Base-by-base conservation (phyloP, 139 green algal species). In the Chlamydomonas sp. region DNA sequence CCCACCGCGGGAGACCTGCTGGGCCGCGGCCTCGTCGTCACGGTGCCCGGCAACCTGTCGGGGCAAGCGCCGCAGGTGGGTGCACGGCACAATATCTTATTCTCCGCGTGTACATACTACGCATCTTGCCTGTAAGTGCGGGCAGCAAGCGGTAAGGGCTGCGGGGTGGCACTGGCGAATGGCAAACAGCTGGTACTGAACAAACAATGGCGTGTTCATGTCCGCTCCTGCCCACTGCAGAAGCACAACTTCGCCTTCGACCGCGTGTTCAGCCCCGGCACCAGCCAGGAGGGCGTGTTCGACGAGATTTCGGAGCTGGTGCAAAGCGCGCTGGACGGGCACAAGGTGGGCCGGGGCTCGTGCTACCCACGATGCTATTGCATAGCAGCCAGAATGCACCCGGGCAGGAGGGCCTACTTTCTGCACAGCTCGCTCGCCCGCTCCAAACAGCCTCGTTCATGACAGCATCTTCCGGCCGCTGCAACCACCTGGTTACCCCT, bases 251-350 rank as follows among this genome's bases (percentile, higher is more conserved):
- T 95, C 59, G 77, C 87, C 2, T 94, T 95, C 87, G 96, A 99
- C 93, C 89, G 92, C 17, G 96, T 98, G 60, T 99, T 99, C 92
- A 91, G 82, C 17, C 92, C 95, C 0, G 80, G 93, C 15, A 88
- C 91, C 9, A 88, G 67, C 2, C 96, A 97, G 90, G 93, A 95
- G 31, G 85, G 91, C 18, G 96, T 99, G 76, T 99, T 98, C 91
- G 94, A 96, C 78, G 97, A 99, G 88, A 96, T 98, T 80, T 94
- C 93, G 57, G 94, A 97, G 86, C 94, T 99, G 62, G 94, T 99
- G 59, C 96, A 96, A 88, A 95, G 87, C 77, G 96, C 96, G 4
- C 88, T 99, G 79, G 97, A 99, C 85, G 97, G 97, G 5, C 97
- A 98, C 89, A 98, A 98, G 85, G 96, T 98, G 61, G 57, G 14